phyloP scores from a whole-genome alignment of 2,329 filamentous ascomycete genomes.

The Nemania bipapillata region DNA sequence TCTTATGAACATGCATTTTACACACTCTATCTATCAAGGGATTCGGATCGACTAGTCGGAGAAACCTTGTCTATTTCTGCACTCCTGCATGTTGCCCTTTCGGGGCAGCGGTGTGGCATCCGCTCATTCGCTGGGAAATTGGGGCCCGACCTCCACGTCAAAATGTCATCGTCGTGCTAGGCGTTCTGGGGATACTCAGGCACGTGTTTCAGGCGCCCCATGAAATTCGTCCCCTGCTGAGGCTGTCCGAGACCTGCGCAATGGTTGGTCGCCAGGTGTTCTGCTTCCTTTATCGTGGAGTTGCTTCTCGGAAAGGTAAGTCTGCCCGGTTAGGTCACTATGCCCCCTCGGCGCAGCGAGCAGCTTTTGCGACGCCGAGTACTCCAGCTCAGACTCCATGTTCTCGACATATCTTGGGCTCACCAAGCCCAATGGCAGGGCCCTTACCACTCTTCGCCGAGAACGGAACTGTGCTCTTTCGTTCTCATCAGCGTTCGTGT shows the following conservation, averaged over 20 bases:
- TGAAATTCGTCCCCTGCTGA: slow-evolving; percentile 35
- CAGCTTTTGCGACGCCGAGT: slow-evolving; percentile 11
- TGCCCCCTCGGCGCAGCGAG: slow-evolving; percentile 38
- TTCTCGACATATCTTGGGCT: slow-evolving; percentile 20
- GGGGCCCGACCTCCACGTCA: slow-evolving; percentile 48
- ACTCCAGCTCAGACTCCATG: slow-evolving; percentile 22
- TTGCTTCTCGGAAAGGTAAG: slow-evolving; percentile 37
- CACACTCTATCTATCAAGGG: slow-evolving; percentile 34
- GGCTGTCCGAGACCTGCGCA: slow-evolving; percentile 32
- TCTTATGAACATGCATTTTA: slow-evolving; percentile 36
- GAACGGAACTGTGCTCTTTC: slow-evolving; percentile 18
- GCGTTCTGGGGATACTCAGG: slow-evolving; percentile 43
- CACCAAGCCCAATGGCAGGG: slow-evolving; percentile 31
- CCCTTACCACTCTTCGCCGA: slow-evolving; percentile 31
- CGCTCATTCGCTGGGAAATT: slow-evolving; percentile 49
- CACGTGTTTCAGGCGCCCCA: slow-evolving; percentile 46
- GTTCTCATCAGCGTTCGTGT: slow-evolving; percentile 7
- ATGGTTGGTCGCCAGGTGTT: slow-evolving; percentile 44
- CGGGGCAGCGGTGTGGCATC: slow-evolving; percentile 49
- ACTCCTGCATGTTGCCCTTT: slow-evolving; percentile 48
- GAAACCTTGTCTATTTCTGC: slow-evolving; percentile 42
- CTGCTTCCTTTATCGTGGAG: slow-evolving; percentile 26
- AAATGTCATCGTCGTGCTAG: slow-evolving; percentile 43
- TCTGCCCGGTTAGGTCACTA: slow-evolving; percentile 45
- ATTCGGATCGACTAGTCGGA: slow-evolving; percentile 40